A percentile compares a stretch with the other conserved stretches of the same genome.
phyloP scores from a whole-genome alignment of 2,329 filamentous ascomycete genomes.

The Penicillium sp. region DNA sequence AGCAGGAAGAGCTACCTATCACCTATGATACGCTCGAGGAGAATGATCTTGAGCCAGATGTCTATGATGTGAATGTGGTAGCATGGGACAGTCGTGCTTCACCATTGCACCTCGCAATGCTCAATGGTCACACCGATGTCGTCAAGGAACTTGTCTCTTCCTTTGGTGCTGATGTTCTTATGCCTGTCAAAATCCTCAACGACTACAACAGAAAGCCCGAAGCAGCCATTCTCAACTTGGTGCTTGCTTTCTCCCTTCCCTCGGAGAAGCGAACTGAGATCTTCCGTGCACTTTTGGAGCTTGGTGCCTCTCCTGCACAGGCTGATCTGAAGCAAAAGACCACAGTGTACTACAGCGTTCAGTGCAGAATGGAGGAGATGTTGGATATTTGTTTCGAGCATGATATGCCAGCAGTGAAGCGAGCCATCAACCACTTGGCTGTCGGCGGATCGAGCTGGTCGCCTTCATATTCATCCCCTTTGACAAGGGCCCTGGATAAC shows the following conservation, averaged over 20 bases:
- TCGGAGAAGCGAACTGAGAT: slow-evolving; percentile 66
- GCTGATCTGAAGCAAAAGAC: slow-evolving; percentile 68
- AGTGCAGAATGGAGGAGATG: slow-evolving; percentile 49
- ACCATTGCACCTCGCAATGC: slow-evolving; percentile 76
- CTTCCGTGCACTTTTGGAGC: slow-evolving; percentile 63
- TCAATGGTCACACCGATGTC: slow-evolving; percentile 68
- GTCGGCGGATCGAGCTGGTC: slow-evolving; percentile 39
- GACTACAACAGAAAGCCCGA: slow-evolving; percentile 49
- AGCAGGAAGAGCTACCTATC: slow-evolving; percentile 34
- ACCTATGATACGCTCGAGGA: slow-evolving; percentile 53
- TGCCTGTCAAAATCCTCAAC: slow-evolving; percentile 69
- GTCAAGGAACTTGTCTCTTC: slow-evolving; percentile 69
- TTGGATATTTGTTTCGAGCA: slow-evolving; percentile 50
- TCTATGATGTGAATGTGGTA: slow-evolving; percentile 76
- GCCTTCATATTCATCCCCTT: slow-evolving; percentile 47
- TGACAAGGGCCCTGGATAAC: slow-evolving; percentile 61
- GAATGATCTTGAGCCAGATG: slow-evolving; percentile 69
- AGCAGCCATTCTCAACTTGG: slow-evolving; percentile 68
- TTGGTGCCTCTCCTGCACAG: slow-evolving; percentile 74
- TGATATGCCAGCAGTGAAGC: slow-evolving; percentile 63
- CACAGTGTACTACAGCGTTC: slow-evolving; percentile 65
- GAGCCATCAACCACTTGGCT: slow-evolving; percentile 67
- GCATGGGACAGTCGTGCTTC: slow-evolving; percentile 77
- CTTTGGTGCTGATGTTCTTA: slow-evolving; percentile 75
- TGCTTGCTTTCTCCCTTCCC: slow-evolving; percentile 67